Evolutionary conservation across 176 grass and related monocot species (phyloP), one percentile per base, ranked within the genome.

Genomic region (Eremochloa ophiuroides): DNA sequence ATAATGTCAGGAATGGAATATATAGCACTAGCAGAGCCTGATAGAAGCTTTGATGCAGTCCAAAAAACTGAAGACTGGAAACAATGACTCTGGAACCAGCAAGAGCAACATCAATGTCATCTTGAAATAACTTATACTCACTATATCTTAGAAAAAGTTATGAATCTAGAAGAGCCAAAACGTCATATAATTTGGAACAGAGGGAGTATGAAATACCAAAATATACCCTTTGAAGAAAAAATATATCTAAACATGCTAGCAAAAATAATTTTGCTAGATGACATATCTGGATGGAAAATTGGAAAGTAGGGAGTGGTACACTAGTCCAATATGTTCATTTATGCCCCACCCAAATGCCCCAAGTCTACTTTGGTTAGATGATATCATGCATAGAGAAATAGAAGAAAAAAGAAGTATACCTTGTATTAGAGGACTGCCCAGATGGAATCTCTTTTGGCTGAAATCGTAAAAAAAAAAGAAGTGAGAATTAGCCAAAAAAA

Each of bases 361-460:
- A 55, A 66, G 10, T 63, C 31, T 68, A 40, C 34, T 58, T 38
- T 71, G 22, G 40, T 62, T 40, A 12, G 1, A 46, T 62, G 29
- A 53, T 53, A 34, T 47, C 14, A 71, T 66, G 29, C 72, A 83
- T 31, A 77, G 8, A 23, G 10, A 25, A 59, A 25, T 26, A 51
- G 48, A 51, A 51, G 48, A 22, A 51, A 51, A 51, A 51, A 51
- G 6, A 7, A 50, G 47, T 51, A 28, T 81, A 94, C 92, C 92
- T 88, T 75, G 77, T 22, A 88, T 82, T 83, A 55, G 82, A 90
- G 40, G 82, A 85, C 76, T 71, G 80, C 64, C 63, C 73, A 7
- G 73, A 46, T 65, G 80, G 64, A 60, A 18, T 38, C 81, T 80
- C 77, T 84, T 88, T 94, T 84, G 53, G 53, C 53, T 58, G 53